phyloP scores from a whole-genome alignment of 129 eudicot genomes.

The Apium graveolens region DNA sequence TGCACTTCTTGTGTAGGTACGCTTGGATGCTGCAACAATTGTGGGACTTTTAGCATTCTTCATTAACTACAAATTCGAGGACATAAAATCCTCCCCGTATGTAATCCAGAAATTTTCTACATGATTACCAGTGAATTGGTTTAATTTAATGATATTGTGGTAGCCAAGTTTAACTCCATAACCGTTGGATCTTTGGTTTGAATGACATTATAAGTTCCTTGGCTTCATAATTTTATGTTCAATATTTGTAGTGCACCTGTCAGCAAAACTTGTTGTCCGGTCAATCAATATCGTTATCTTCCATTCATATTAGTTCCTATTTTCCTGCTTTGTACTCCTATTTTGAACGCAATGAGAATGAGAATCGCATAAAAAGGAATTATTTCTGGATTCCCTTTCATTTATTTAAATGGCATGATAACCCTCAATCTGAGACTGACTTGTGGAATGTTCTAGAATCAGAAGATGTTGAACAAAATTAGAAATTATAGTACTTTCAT shows the following conservation, averaged over 20 bases:
- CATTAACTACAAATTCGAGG: conserved; percentile 90
- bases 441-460: neutral
- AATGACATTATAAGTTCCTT: neutral
- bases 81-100: conserved; percentile 78
- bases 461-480: neutral
- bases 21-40: conserved; percentile 77
- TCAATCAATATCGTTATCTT: neutral
- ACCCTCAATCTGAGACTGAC: neutral
- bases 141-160: neutral
- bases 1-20: conserved; percentile 54
- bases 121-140: neutral
- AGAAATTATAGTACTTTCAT: neutral
- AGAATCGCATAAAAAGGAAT: neutral
- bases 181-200: neutral
- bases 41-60: conserved; percentile 87
- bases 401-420: neutral
- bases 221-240: no score
- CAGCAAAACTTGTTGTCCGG: neutral
- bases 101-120: conserved; percentile 21
- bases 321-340: neutral
- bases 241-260: no score
- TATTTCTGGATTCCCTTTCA: neutral
- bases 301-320: neutral
- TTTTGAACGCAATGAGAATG: neutral
- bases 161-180: neutral